Base-by-base conservation (phyloP, 139 green algal species). In the Closterium sp. region DNA sequence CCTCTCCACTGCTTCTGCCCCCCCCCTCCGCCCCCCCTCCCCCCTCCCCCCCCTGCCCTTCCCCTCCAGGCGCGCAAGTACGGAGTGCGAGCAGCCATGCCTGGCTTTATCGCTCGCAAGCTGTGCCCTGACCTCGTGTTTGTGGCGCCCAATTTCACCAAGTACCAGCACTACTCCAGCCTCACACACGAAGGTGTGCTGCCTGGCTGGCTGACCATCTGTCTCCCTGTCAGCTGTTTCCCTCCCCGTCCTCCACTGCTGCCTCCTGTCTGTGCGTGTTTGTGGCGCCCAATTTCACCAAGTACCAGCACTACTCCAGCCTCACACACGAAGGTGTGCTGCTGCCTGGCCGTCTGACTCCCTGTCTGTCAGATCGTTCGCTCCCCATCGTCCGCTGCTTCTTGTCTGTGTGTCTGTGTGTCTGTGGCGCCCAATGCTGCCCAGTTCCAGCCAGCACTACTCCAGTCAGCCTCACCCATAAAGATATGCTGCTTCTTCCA, bases 11-110 rank as follows among this genome's bases (percentile, higher is more conserved):
- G 16, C 38, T 66, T 21, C 38, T 1, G 10, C 3, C 16, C 38
- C 2, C 21, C 38, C 38, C 38, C 38, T 66, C 38, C 21, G 38
- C 38, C 38, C 38, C 21, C 38, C 38, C 38, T 66, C 8, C 21
- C 38, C 38, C 38, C 36, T 55, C 6, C 6, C 6, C 36, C 6
- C 36, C 36, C 36, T 55, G 6, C 36, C 36, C 4, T 55, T 55
- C 36, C 4, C 36, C 36, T 55, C 55, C 91, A 93, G 91, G 94
- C 94, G 35, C 91, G 94, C 55, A 95, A 95, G 89, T 95, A 91
- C 66, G 94, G 94, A 25, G 94, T 95, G 43, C 87, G 94, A 4
- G 85, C 88, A 10, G 94, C 94, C 31, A 96, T 96, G 94, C 94
- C 94, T 21, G 94, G 94, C 34, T 95, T 95, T 90, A 95, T 95